phyloP scores from a whole-genome alignment of 345 rosid genomes.

The Psidium friedrichsthalianum region DNA sequence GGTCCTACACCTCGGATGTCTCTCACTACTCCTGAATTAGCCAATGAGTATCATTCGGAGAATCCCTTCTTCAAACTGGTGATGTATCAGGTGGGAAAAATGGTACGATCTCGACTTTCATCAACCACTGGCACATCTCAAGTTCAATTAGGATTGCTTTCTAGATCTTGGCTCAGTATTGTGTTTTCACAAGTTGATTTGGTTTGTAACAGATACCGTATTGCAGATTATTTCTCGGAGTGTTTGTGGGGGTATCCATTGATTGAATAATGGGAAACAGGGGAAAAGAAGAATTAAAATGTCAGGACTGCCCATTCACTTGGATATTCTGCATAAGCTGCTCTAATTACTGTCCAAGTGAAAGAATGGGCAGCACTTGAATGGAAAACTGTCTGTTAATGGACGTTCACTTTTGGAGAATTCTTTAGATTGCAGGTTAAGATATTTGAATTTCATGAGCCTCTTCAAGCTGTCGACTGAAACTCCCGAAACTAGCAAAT shows the following conservation, averaged over 20 bases:
- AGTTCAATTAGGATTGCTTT: not conserved
- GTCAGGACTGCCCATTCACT: not conserved
- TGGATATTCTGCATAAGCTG: not conserved
- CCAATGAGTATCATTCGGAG: not conserved
- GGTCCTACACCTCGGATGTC: not conserved
- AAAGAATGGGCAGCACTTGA: not conserved
- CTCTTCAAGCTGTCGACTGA: not conserved
- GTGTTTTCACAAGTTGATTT: not conserved
- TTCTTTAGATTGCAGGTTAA: not conserved
- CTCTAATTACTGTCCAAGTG: not conserved
- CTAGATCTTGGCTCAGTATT: not conserved
- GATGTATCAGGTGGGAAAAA: not conserved
- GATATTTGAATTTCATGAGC: not conserved
- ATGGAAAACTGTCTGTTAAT: not conserved
- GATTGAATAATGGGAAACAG: not conserved
- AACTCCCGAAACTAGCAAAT: not conserved
- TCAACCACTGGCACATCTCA: not conserved
- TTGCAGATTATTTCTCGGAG: not conserved
- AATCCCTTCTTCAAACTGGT: not conserved
- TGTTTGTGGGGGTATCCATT: not conserved
- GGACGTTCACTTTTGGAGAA: not conserved
- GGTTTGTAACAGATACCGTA: not conserved
- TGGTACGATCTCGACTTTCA: not conserved
- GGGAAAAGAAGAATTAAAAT: too few species aligned
- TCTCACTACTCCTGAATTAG: not conserved